These are phyloP conservation scores for Aspergillaceae sp. DNA, from an alignment of 2,329 filamentous ascomycete species.

Conservation along the genomic window DNA sequence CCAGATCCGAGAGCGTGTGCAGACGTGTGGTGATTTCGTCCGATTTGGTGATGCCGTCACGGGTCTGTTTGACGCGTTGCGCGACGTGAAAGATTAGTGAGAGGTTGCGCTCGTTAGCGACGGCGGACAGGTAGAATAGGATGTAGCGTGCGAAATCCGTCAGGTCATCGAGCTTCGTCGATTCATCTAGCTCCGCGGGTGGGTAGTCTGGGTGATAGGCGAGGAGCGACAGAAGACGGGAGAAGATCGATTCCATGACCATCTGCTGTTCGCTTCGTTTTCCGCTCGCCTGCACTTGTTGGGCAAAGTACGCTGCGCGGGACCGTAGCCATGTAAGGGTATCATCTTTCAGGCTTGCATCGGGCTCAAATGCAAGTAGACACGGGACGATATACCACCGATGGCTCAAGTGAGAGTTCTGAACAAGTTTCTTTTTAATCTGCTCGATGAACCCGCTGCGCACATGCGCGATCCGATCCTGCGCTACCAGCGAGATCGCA, in stretches of 20 bases:
- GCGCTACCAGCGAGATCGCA: constrained; percentile 67
- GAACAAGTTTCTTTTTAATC: constrained; percentile 61
- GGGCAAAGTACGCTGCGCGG: constrained; percentile 58
- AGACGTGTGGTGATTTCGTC: constrained; percentile 44
- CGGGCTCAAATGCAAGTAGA: constrained; percentile 83
- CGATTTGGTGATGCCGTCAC: constrained; percentile 62
- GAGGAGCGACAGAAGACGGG: constrained; percentile 74
- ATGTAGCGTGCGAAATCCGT: constrained; percentile 81
- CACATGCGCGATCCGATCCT: constrained; percentile 67
- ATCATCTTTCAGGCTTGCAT: constrained; percentile 60
- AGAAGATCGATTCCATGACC: constrained; percentile 71
- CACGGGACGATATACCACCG: constrained; percentile 89
- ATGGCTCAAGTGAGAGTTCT: constrained; percentile 60
- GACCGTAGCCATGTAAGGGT: constrained; percentile 86
- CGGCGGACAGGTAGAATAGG: constrained; percentile 73
- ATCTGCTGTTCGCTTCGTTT: constrained; percentile 45
- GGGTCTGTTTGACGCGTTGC: constrained; percentile 83
- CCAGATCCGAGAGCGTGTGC: constrained; percentile 80
- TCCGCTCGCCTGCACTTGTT: constrained; percentile 30
- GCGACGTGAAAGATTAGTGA: constrained; percentile 85
- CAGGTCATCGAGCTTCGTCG: constrained; percentile 50
- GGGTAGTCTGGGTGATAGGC: constrained; percentile 89
- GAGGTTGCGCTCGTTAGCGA: constrained; percentile 79
- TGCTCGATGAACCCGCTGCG: constrained; percentile 72
- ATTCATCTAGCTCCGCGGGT: constrained; percentile 26